Base-by-base conservation (phyloP, 2,329 filamentous ascomycete genomes). In the Penicillium digitatum region DNA sequence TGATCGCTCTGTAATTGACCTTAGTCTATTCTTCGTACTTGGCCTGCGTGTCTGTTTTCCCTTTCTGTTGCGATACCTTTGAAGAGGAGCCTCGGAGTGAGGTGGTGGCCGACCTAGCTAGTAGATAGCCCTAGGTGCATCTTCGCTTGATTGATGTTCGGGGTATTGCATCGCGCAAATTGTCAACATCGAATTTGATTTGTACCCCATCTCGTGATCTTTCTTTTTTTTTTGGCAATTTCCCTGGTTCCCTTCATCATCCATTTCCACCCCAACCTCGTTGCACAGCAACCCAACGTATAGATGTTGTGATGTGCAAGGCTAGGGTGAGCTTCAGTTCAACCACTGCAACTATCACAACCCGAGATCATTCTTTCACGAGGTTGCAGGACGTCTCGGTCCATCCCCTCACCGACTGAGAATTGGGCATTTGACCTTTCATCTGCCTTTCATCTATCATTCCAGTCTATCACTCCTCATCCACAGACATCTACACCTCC, bases 1-100 rank as follows among this genome's bases (percentile, higher is more conserved):
- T 76, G 71, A 65, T 76, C 43, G 59, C 75, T 54, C 62, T 77
- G 60, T 77, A 71, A 56, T 29, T 40, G 7, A 12, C 22, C 12
- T 39, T 2, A 4, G 20, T 34, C 24, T 34, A 16, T 34, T 34
- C 34, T 48, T 53, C 7, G 22, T 32, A 39, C 27, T 37, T 27
- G n/a, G 7, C 40, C 35, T 7, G 14, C 5, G 10, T 6, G 12
- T 40, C 18, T 32, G 10, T 20, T 26, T 40, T 40, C 6, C 7
- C 7, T 29, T 48, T 20, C 7, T 34, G 9, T 12, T 20, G 11
- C 16, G 12, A 26, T 20, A 27, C 29, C 12, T 34, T 16, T n/a
- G 16, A 38, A 32, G 3, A 20, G 8, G n/a, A 24, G 9, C 3
- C 24, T 31, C 9, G 7, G 18, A 48, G 18, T 27, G 22, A 52